These are phyloP conservation scores for Lomentospora prolificans DNA, from an alignment of 2,329 filamentous ascomycete species.

Conservation along the genomic window DNA sequence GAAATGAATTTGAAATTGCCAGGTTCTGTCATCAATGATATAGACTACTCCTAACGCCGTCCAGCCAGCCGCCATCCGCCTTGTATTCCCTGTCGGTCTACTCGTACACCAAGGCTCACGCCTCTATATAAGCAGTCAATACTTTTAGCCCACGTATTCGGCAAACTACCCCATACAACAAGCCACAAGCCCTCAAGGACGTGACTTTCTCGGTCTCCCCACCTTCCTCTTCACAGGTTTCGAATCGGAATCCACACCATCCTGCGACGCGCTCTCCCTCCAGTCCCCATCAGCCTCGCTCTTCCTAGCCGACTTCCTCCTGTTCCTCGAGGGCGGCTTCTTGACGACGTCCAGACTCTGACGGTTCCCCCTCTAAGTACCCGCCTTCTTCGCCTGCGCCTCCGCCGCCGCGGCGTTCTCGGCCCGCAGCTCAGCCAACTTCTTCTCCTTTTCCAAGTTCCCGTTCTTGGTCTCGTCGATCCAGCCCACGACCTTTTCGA, in stretches of 20 bases:
- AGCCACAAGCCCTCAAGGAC: no score
- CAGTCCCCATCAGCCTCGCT: background rate
- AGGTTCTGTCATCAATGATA: background rate
- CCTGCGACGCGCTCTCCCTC: background rate
- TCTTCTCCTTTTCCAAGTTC: constrained; percentile 55
- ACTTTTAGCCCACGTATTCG: no score
- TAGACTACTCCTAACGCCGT: background rate
- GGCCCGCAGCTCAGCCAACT: constrained; percentile 50
- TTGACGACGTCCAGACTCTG: background rate
- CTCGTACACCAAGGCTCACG: background rate
- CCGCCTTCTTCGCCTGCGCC: constrained; percentile 11
- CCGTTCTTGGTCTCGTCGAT: constrained; percentile 47
- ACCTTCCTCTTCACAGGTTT: background rate
- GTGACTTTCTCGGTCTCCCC: background rate
- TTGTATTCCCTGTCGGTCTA: background rate
- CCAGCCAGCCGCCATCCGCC: background rate
- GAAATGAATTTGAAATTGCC: background rate
- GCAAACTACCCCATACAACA: no score
- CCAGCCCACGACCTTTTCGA: constrained; percentile 53
- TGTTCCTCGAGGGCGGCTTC: background rate
- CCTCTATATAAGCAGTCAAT: no score
- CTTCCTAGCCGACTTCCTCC: constrained; percentile 4
- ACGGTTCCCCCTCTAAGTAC: background rate
- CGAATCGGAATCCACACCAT: background rate
- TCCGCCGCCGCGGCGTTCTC: constrained; percentile 39